Evolutionary conservation across 768 basidiomycete genomes (phyloP), one percentile per base, ranked within the genome.

Genomic region (Harrya chromipes): DNA sequence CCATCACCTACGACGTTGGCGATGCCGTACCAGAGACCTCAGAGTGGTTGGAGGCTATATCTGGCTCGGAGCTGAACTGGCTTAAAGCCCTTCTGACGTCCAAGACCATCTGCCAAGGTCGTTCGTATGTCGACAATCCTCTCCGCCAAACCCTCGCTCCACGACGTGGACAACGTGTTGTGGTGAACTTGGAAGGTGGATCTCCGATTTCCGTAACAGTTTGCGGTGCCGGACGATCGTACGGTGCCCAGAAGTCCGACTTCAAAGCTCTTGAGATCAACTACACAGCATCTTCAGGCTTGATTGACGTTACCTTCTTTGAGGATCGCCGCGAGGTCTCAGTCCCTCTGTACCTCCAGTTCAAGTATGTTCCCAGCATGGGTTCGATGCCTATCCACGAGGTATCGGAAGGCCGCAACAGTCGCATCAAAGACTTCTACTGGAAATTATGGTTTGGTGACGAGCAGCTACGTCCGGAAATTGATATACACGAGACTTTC

Each of bases 401-500:
- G 67, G 72, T 95, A 49, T 80, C 83, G 5, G 76, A 79, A 9
- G 89, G 80, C 52, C 85, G 94, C 58, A 98, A 95, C 73, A 76
- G 75, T 47, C 83, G 89, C 53, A 94, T 98, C 74, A 98, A 97
- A 73, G 82, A 88, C 59, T 98, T 98, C 67, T 99, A 99, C 75
- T 99, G 97, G 97, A 85, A 85, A 66, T 72, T 98, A 29, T 98
- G 97, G 97, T 95, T 93, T 66, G 94, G 97, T 33, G 92, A 93
- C 62, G 75, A 89, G 53, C 80, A 87, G 58, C 67, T 67, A 2
- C 76, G 97, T 21, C 89, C 94, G 10, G 69, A 79, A n/a, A 83
- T 98, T 53, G 79, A 85, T 60, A 77, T 95, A 46, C 80, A 79
- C 43, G 88, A 90, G 56, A 87, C 80, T 13, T 95, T 97, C 72